Evolutionary conservation across 2,329 filamentous ascomycete genomes (phyloP), one percentile per base, ranked within the genome.

Genomic region (Aspergillus piperis): DNA sequence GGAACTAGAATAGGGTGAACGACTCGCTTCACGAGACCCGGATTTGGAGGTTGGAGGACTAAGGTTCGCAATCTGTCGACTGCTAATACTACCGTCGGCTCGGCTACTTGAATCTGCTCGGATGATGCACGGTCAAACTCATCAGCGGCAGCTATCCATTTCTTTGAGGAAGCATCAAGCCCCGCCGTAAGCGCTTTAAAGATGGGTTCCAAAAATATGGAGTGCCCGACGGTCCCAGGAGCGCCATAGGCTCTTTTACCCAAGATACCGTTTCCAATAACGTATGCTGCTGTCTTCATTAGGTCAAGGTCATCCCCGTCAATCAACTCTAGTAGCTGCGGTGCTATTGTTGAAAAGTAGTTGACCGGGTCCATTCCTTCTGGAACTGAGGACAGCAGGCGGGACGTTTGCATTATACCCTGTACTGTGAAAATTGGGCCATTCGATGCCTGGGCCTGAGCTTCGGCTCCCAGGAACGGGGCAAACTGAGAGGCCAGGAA

Each of bases 321-420:
- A 51, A 80, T 66, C 48, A 80, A 65, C 17, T 69, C 62, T 19
- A 80, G 62, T 5, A 80, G 65, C 57, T 80, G 77, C 11, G 77
- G 74, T 11, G 71, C 74, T 58, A 79, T 74, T n/a, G 67, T 69
- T 1, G 62, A 61, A 41, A 79, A 77, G 60, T 79, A 80, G n/a
- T 60, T 53, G 11, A 60, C 54, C 6, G 76, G 62, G 5, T 77
- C 70, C 64, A 76, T 70, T 13, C 67, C 72, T 27, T 75, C 73
- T 0, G 78, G 78, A 4, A 80, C 74, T 44, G 77, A 78, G 1
- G 77, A 78, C 7, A 80, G 69, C 19, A 80, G 62, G 27, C 71
- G 72, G 4, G 78, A 79, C 2, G 73, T 75, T 50, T 79, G 78
- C 75, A 78, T 79, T 8, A 80, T 78, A 2, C 75, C 75, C 57